Percentiles rank a stretch among this genome's conserved stretches.
These are phyloP conservation scores for Croton laevigatus DNA, from an alignment of 441 rosid species.

Conservation along the genomic window DNA sequence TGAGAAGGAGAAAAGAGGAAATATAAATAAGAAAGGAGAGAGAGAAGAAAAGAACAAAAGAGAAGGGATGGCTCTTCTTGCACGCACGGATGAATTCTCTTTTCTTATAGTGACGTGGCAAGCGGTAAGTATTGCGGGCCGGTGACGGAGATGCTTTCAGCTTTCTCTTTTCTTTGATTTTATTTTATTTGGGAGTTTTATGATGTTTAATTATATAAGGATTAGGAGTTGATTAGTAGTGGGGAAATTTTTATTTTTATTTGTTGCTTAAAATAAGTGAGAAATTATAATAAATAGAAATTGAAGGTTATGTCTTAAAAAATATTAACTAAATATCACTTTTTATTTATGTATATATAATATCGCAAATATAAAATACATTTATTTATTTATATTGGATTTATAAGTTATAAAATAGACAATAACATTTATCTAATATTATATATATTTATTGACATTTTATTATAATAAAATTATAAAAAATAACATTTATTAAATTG, in stretches of 20 bases:
- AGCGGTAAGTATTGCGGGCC: conserved; percentile 13
- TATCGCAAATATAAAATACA: no score
- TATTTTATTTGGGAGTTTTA: background rate
- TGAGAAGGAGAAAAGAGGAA: background rate
- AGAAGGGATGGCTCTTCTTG: conserved; percentile 1
- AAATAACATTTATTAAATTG: no score
- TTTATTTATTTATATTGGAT: no score
- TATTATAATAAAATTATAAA: no score
- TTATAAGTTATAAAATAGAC: no score
- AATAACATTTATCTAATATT: no score
- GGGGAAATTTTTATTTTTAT: background rate
- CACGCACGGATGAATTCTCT: background rate
- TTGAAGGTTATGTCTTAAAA: no score
- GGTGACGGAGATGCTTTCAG: conserved; percentile 7
- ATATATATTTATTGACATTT: no score
- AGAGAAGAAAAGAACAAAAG: background rate
- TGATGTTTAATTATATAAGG: background rate
- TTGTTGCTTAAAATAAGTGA: background rate
- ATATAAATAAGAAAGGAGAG: background rate
- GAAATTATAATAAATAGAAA: no score
- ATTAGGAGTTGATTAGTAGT: background rate
- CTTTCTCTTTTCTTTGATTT: background rate
- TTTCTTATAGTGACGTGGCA: conserved; percentile 26
- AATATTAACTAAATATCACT: no score
- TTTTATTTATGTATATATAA: no score